phyloP scores from a whole-genome alignment of 2,329 filamentous ascomycete species.

The Alternaria metachromatica region DNA sequence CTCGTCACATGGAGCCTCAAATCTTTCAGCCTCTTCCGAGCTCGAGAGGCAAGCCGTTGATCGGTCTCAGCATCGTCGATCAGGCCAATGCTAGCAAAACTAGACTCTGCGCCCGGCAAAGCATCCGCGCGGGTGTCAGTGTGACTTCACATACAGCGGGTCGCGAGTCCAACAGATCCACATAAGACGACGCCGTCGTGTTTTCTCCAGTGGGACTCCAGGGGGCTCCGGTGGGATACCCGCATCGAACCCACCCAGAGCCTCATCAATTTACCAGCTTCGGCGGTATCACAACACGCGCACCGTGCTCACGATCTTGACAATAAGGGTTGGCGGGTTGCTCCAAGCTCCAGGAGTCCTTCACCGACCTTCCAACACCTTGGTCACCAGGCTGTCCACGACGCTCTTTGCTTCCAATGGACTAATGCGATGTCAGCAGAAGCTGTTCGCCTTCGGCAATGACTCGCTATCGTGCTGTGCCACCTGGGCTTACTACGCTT shows the following conservation, averaged over 20 bases:
- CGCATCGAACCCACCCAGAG: conserved; percentile 16
- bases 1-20: conserved; percentile 31
- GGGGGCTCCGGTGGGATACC: conserved; percentile 12
- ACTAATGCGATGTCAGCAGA: background rate
- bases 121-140: conserved; percentile 29
- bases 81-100: conserved; percentile 12
- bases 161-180: conserved; percentile 25
- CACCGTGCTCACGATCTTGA: background rate
- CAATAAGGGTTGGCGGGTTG: background rate
- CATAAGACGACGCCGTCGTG: conserved; percentile 9
- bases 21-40: conserved; percentile 33
- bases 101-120: conserved; percentile 12
- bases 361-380: background rate
- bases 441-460: background rate
- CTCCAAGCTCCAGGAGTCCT: background rate
- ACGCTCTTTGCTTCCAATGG: background rate
- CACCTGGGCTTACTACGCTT: background rate
- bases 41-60: conserved; percentile 24
- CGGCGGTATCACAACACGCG: conserved; percentile 1
- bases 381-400: background rate
- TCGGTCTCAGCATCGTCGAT: conserved; percentile 21
- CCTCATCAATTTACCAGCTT: conserved; percentile 7
- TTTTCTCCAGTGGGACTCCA: conserved; percentile 15
- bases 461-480: conserved; percentile 8
- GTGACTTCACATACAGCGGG: conserved; percentile 36